A percentile compares a stretch with the other conserved stretches of the same genome.
phyloP scores from a whole-genome alignment of 805 yeast species.

The Candida boidinii region DNA sequence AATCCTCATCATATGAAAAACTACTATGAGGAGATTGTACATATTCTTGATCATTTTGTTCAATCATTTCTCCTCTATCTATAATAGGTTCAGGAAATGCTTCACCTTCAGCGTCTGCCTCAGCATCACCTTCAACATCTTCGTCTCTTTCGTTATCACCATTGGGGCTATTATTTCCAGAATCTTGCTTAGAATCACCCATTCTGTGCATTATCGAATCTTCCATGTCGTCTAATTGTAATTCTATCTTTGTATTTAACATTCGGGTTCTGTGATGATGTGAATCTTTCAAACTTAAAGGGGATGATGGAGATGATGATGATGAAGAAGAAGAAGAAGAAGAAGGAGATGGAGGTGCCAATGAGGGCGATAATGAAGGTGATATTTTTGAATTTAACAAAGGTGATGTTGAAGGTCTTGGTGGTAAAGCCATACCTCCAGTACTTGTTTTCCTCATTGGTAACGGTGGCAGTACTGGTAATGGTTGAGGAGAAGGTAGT shows the following conservation, averaged over 20 bases:
- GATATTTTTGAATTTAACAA: background rate
- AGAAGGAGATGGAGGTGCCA: background rate
- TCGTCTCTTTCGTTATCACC: constrained; percentile 5
- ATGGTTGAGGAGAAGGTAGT: no score
- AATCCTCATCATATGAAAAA: constrained; percentile 16
- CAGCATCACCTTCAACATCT: background rate
- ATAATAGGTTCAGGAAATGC: constrained; percentile 20
- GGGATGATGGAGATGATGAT: no score
- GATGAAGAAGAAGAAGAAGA: no score
- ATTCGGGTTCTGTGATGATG: no score
- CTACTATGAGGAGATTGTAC: constrained; percentile 21
- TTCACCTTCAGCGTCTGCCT: constrained; percentile 10
- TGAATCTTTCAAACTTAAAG: no score
- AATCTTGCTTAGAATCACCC: no score
- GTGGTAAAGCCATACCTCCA: no score
- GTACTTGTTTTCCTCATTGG: no score
- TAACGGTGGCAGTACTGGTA: no score
- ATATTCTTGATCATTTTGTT: constrained; percentile 20
- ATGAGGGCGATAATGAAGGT: background rate
- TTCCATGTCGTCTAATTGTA: background rate
- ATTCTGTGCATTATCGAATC: background rate
- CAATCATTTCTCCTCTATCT: constrained; percentile 23
- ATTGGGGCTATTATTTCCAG: background rate
- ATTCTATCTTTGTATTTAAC: background rate
- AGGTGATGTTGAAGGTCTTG: no score